Percentiles rank a stretch among this genome's conserved stretches.
Evolutionary conservation across 306 rosid genomes (phyloP).

Genomic region (Lupinus albus): DNA sequence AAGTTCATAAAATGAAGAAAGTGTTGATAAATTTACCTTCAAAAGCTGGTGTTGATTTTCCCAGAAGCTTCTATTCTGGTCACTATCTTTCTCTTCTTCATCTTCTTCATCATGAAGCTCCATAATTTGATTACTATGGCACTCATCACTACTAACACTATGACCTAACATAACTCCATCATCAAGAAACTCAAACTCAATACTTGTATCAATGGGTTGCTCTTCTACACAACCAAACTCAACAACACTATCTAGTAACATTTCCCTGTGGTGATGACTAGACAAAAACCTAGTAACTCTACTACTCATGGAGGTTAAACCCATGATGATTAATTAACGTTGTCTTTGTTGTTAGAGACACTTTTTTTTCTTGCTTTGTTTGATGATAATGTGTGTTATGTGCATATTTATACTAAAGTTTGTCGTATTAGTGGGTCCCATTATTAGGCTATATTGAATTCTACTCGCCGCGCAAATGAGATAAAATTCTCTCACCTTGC

Average conservation of each 20-base stretch:
- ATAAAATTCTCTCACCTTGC: neutral
- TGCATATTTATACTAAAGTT: slow-evolving; percentile 30
- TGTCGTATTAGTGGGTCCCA: slow-evolving; percentile 44
- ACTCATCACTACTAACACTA: slow-evolving; percentile 44
- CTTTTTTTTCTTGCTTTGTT: neutral
- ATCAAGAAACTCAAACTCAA: slow-evolving; percentile 67
- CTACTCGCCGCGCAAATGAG: slow-evolving; percentile 60
- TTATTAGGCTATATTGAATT: neutral
- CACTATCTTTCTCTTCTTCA: slow-evolving; percentile 10
- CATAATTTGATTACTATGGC: slow-evolving; percentile 25
- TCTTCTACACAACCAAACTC: neutral
- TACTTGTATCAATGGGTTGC: slow-evolving; percentile 15
- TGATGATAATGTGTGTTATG: neutral
- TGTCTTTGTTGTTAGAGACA: neutral
- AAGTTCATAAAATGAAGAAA: neutral
- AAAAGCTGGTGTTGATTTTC: slow-evolving; percentile 67
- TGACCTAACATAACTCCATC: slow-evolving; percentile 41
- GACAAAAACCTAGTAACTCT: slow-evolving; percentile 39
- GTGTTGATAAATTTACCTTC: slow-evolving; percentile 47
- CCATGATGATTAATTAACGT: slow-evolving; percentile 21
- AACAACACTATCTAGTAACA: neutral
- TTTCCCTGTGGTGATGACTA: neutral
- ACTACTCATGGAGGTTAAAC: slow-evolving; percentile 29
- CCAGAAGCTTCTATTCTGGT: slow-evolving; percentile 62
- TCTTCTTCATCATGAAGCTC: slow-evolving; percentile 45